Conservation (phyloP, 2,329 filamentous ascomycete species). For the Paecilomyces sp. region DNA sequence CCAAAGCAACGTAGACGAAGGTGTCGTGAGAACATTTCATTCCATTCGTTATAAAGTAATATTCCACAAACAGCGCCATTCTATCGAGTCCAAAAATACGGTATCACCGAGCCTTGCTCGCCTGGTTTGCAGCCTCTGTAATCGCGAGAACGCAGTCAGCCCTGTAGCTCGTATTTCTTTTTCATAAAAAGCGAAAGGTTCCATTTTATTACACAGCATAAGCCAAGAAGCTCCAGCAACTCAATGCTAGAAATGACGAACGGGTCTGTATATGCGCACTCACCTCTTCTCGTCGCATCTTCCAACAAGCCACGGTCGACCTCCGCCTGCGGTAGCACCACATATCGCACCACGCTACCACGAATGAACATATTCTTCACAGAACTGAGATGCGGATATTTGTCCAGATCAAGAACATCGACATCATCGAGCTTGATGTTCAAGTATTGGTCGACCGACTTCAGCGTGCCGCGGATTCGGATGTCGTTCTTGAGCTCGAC, state of each 20-base stretch:
- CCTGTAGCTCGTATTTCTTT: background rate
- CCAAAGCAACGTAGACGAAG: background rate
- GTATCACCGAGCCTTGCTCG: conserved; percentile 38
- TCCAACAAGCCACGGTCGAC: conserved; percentile 84
- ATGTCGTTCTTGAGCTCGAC: conserved; percentile 99
- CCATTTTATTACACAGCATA: background rate
- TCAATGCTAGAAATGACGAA: background rate
- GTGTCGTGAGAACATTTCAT: background rate
- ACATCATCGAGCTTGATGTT: conserved; percentile 99
- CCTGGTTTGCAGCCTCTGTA: conserved; percentile 45
- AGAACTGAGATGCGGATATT: conserved; percentile 85
- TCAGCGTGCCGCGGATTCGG: conserved; percentile 87
- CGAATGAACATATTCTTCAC: conserved; percentile 96
- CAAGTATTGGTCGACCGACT: conserved; percentile 96
- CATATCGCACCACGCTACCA: conserved; percentile 86
- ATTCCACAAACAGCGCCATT: background rate
- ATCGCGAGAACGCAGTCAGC: conserved; percentile 10
- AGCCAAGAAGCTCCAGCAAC: background rate
- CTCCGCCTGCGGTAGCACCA: conserved; percentile 73
- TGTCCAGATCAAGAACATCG: conserved; percentile 81
- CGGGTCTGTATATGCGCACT: conserved; percentile 9
- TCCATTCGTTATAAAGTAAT: background rate
- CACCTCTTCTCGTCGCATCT: conserved; percentile 84
- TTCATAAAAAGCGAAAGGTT: conserved; percentile 1
- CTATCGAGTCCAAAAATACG: background rate